Conservation (phyloP, 108 stramenopile genomes). For the Conticribra weissflogii region DNA sequence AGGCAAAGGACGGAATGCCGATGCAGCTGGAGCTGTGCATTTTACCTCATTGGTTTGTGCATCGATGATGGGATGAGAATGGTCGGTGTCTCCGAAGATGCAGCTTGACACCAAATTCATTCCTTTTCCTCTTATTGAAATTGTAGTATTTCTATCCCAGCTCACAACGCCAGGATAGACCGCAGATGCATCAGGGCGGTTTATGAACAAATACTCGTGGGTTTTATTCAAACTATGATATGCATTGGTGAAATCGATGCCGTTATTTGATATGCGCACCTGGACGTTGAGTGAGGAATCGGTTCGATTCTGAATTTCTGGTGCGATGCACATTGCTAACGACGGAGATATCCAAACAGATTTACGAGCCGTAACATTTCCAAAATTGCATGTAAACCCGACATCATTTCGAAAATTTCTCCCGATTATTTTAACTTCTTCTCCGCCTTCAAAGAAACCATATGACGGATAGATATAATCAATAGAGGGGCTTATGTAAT, state of each 20-base stretch:
- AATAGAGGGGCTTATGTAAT: constrained; percentile 19
- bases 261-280: constrained; percentile 48
- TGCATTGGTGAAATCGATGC: constrained; percentile 40
- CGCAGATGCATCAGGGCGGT: constrained; percentile 34
- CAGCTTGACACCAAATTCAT: constrained; percentile 19
- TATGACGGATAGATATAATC: constrained; percentile 14
- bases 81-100: constrained; percentile 27
- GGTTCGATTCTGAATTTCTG: neutral
- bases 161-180: constrained; percentile 22
- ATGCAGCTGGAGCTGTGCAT: constrained; percentile 33
- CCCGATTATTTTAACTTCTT: constrained; percentile 25
- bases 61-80: constrained; percentile 15
- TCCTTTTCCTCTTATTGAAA: constrained; percentile 34
- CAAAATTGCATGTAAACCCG: constrained; percentile 39
- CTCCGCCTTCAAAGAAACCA: constrained; percentile 47
- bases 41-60: constrained; percentile 12
- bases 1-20: neutral
- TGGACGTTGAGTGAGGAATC: neutral
- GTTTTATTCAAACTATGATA: neutral
- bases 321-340: constrained; percentile 30
- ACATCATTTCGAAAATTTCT: constrained; percentile 19
- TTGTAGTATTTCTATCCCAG: constrained; percentile 18
- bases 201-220: constrained; percentile 14
- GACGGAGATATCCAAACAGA: constrained; percentile 24
- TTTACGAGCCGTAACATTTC: constrained; percentile 14